Evolutionary conservation across 2,329 filamentous ascomycete genomes (phyloP).

Genomic region (Tolypocladium cylindrosporum): DNA sequence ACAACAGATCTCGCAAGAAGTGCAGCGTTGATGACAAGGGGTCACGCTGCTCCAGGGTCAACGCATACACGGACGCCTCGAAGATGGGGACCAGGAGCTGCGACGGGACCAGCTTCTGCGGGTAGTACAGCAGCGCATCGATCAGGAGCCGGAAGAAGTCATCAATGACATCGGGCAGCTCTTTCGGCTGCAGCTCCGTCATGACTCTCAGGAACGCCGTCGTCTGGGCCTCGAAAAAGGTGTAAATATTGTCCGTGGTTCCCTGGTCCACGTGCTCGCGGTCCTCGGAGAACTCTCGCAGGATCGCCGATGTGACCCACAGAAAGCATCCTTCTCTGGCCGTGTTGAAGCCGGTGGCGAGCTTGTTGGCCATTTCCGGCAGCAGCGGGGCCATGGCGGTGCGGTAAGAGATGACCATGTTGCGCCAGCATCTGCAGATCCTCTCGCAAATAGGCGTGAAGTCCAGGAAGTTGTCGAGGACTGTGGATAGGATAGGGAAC

Average conservation of each 20-base stretch:
- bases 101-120: slow-evolving; percentile 72
- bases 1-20: slow-evolving; percentile 83
- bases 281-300: slow-evolving; percentile 90
- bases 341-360: slow-evolving; percentile 72
- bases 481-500: slow-evolving; percentile 75
- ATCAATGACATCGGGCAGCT: slow-evolving; percentile 79
- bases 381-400: slow-evolving; percentile 80
- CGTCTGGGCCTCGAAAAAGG: slow-evolving; percentile 90
- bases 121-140: slow-evolving; percentile 89
- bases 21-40: slow-evolving; percentile 86
- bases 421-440: slow-evolving; percentile 89
- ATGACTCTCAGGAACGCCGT: slow-evolving; percentile 82
- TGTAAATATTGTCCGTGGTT: slow-evolving; percentile 83
- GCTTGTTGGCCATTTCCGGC: slow-evolving; percentile 75
- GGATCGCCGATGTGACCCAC: slow-evolving; percentile 93
- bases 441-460: slow-evolving; percentile 88
- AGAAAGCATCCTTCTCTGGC: slow-evolving; percentile 94
- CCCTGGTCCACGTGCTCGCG: slow-evolving; percentile 71
- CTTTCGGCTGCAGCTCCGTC: slow-evolving; percentile 65
- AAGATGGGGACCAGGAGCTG: slow-evolving; percentile 73
- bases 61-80: slow-evolving; percentile 73
- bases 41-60: slow-evolving; percentile 84
- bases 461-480: slow-evolving; percentile 77
- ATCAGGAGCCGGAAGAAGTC: slow-evolving; percentile 92
- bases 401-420: slow-evolving; percentile 93